Percentiles rank a stretch among this genome's conserved stretches.
These are phyloP conservation scores for Phaeotremella fagi DNA, from an alignment of 768 basidiomycete genomes.

Conservation along the genomic window DNA sequence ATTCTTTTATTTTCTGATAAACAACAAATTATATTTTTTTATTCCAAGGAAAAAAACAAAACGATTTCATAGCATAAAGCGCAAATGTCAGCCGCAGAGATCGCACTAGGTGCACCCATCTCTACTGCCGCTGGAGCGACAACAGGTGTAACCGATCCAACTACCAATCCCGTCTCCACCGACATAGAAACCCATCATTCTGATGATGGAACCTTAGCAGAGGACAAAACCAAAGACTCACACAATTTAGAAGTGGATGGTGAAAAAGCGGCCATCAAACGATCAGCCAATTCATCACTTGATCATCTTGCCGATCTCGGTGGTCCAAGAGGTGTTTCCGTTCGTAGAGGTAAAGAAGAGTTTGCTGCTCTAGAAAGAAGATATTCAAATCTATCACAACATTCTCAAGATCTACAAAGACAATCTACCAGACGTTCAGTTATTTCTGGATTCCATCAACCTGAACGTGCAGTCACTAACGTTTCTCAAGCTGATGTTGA, in stretches of 20 bases:
- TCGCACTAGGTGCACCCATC: slow-evolving; percentile 12
- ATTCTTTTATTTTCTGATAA: too few relatives aligned
- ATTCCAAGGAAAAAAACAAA: neutral
- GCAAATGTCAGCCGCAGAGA: neutral
- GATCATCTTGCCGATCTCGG: slow-evolving; percentile 39
- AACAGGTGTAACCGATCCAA: slow-evolving; percentile 1
- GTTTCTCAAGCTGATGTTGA: slow-evolving; percentile 21
- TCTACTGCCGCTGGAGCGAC: neutral
- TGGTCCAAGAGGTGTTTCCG: slow-evolving; percentile 26
- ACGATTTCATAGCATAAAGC: neutral
- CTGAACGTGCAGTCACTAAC: slow-evolving; percentile 1
- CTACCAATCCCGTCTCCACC: neutral
- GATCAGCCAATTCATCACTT: slow-evolving; percentile 21
- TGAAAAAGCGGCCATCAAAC: slow-evolving; percentile 5
- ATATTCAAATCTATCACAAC: slow-evolving; percentile 34
- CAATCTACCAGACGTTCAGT: slow-evolving; percentile 15
- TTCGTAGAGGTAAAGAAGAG: slow-evolving; percentile 31
- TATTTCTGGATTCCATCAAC: slow-evolving; percentile 3
- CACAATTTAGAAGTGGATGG: neutral
- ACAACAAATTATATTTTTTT: too few relatives aligned
- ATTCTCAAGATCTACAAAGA: slow-evolving; percentile 31
- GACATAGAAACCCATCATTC: slow-evolving; percentile 1
- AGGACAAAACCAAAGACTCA: slow-evolving; percentile 2
- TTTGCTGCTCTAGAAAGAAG: slow-evolving; percentile 37
- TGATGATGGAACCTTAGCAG: slow-evolving; percentile 16